Evolutionary conservation across 768 basidiomycete species (phyloP), one percentile per base, ranked within the genome.

Genomic region (Collybia nuda): DNA sequence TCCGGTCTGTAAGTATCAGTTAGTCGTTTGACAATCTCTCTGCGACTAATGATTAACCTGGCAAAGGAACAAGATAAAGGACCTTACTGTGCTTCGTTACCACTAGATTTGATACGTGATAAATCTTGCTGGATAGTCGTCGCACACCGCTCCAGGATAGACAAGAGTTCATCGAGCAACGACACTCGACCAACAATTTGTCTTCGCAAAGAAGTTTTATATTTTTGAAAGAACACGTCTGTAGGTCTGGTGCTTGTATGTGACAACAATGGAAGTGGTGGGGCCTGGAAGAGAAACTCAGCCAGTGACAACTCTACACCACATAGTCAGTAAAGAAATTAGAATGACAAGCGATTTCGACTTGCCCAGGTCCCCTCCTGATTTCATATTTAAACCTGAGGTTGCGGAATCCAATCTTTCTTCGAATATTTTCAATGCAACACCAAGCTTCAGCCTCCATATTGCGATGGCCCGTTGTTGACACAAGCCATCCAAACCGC

Each of bases 151-250:
- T 93, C 90, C 9, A 91, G 67, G 2, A 69, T 73, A 6, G 63
- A 66, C 51, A 93, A 62, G 11, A 87, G 75, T 18, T 74, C 68
- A 50, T 90, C 76, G 22, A 92, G 66, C 38, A 81, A 64, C 1
- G 80, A 72, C 9, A 86, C 86, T 35, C 89, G 80, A 17, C 84
- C 82, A 18, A 76, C 57, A n/a, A 92, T 68, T 53, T 86, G 87
- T 39, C 77, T 78, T 48, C 75, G 81, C 29, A 93, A 61, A 2
- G 78, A 66, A n/a, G 67, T 56, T 55, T 80, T 82, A 60, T 89
- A 91, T 58, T 75, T 80, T 38, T 77, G 75, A 59, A 91, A 85
- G 1, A 81, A 70, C 15, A 69, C 64, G 51, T 79, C 72, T 14
- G 66, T 66, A 50, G 66, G 61, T 40, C 68, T 73, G 39, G 65